Conservation (phyloP, 1,284 basidiomycete species). For the Xanthoconium separans region DNA sequence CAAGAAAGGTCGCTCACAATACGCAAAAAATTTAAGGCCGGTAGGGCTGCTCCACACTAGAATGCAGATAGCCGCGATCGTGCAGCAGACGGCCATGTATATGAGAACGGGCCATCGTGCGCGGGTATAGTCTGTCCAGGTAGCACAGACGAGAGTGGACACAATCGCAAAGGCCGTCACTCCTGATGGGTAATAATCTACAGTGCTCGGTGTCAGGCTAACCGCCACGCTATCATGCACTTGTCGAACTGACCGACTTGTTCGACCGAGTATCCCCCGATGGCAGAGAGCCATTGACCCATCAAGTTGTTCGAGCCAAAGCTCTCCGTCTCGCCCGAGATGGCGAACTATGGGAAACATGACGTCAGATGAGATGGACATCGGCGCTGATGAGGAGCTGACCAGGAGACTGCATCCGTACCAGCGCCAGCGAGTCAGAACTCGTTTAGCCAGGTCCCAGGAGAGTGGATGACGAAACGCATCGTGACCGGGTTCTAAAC, state of each 20-base stretch:
- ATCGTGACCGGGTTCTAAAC: constrained; percentile 41
- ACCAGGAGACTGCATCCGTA: constrained; percentile 66
- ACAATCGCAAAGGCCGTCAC: constrained; percentile 63
- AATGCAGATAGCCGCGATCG: constrained; percentile 55
- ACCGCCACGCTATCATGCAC: too few species aligned
- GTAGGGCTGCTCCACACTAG: constrained; percentile 56
- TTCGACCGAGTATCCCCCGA: constrained; percentile 59
- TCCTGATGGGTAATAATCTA: constrained; percentile 67
- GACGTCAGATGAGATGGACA: neutral
- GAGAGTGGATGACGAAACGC: constrained; percentile 45
- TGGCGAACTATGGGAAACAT: constrained; percentile 45
- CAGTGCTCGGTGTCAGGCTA: too few species aligned
- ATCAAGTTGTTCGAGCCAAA: constrained; percentile 74
- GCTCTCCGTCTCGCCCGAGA: constrained; percentile 68
- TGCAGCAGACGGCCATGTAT: constrained; percentile 57
- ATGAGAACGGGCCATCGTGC: constrained; percentile 65
- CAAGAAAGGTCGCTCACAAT: constrained; percentile 39
- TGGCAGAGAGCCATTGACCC: constrained; percentile 71
- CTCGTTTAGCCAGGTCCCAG: constrained; percentile 48
- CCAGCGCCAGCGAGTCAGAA: constrained; percentile 68
- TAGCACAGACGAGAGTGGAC: constrained; percentile 60
- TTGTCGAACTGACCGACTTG: constrained; percentile 46
- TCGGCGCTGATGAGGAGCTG: constrained; percentile 17
- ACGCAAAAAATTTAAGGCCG: constrained; percentile 66
- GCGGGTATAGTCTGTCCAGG: constrained; percentile 58